Evolutionary conservation across 176 grass and related monocot genomes (phyloP), one percentile per base, ranked within the genome.

Genomic region (Musa acuminata): DNA sequence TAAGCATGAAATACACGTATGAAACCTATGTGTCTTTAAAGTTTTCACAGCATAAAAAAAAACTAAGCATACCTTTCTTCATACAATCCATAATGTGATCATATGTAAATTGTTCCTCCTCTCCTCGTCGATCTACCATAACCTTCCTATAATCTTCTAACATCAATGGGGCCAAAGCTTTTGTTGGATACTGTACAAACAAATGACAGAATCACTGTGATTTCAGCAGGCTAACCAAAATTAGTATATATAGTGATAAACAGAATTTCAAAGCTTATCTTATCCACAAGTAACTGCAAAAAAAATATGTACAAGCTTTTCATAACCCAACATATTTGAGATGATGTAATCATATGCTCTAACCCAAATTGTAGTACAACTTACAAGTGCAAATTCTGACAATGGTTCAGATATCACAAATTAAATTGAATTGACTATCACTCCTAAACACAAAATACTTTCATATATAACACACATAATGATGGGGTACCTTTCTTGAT

Each of bases 161-260:
- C 94, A 98, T 93, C 71, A 98, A 70, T 75, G 94, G 94, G 68
- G 94, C 90, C 87, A 98, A 85, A 75, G 94, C 90, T 77, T 93
- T 98, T 74, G 94, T 98, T 52, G 94, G 94, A 84, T 91, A 98
- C 94, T 98, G 82, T 29, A 72, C 10, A n/a, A 75, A n/a, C n/a
- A 79, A 22, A 35, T 75, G 11, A 75, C 8, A 76, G 52, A 75
- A 75, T 11, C 51, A 82, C 48, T 3, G 73, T 63, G 2, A 75
- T 70, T 65, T 21, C 54, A 71, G 21, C 3, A 35, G 24, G 35
- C 0, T 48, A 14, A 68, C 20, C 57, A 43, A 58, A 58, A 58
- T 58, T 16, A 58, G 55, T 58, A 58, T 58, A 6, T 17, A 43
- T 6, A 43, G 35, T n/a, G n/a, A 60, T 8, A 60, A 8, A n/a